Evolutionary conservation across 2,329 filamentous ascomycete species (phyloP).

Genomic region (Alternaria metachromatica): DNA sequence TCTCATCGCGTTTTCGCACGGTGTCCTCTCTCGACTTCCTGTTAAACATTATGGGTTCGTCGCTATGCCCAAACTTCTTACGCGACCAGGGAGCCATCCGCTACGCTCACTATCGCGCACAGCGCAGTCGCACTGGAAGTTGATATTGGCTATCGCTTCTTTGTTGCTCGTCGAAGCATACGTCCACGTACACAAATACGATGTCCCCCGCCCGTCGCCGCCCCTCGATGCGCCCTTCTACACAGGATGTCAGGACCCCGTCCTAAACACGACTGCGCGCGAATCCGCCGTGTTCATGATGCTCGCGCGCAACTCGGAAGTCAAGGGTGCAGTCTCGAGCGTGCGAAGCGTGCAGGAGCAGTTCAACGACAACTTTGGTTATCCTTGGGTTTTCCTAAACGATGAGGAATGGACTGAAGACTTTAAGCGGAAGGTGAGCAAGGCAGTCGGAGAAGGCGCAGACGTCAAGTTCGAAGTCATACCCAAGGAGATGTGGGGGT

Average conservation of each 20-base stretch:
- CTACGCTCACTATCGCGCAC: neutral
- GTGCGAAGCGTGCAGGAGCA: conserved; percentile 71
- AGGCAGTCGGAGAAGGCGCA: conserved; percentile 83
- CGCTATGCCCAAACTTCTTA: neutral
- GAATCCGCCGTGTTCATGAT: conserved; percentile 90
- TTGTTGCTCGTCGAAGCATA: conserved; percentile 15
- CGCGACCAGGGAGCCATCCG: neutral
- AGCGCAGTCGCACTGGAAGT: conserved; percentile 12
- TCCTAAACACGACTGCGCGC: conserved; percentile 58
- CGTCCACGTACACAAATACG: conserved; percentile 13
- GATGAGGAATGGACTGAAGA: conserved; percentile 87
- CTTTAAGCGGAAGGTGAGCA: conserved; percentile 79
- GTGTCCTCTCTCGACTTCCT: neutral
- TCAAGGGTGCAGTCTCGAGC: conserved; percentile 78
- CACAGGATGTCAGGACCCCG: conserved; percentile 14
- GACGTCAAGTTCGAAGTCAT: conserved; percentile 74
- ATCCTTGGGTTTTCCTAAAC: conserved; percentile 98
- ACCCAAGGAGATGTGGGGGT: conserved; percentile 84
- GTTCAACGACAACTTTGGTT: conserved; percentile 97
- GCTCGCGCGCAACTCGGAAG: conserved; percentile 86
- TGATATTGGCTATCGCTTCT: neutral
- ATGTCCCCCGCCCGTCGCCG: conserved; percentile 7
- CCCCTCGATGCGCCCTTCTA: conserved; percentile 20
- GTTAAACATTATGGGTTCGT: neutral
- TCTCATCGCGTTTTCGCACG: neutral